Evolutionary conservation across 352 stramenopile genomes (phyloP), one percentile per base, ranked within the genome.

Genomic region (Bremia lactucae): DNA sequence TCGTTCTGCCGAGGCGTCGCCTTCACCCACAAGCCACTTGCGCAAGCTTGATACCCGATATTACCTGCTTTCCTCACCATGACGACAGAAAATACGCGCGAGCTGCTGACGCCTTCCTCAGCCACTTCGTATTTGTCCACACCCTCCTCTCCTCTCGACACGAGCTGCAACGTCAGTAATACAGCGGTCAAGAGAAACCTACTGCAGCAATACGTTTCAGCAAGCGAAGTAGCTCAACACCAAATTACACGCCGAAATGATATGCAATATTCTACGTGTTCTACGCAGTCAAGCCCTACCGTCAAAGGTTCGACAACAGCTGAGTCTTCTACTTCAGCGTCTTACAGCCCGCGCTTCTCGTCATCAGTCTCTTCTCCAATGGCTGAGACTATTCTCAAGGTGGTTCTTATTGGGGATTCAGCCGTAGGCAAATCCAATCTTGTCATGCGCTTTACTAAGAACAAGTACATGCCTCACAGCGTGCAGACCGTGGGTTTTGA

Each of bases 371-470:
- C 42, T 13, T 58, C 47, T 8, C 39, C 42, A 2, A 48, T 46
- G 31, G 52, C 45, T 23, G 56, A 86, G 41, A 78, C 69, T 37
- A 84, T 84, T 38, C 63, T 94, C 29, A 94, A 94, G 51, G 77
- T 94, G 21, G 77, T 94, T 47, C 72, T 92, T 24, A 93, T 93
- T 31, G 82, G 82, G 31, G 76, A 94, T 59, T 93, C 82, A 28
- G 70, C 74, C 42, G 82, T 94, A 8, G 82, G 82, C 47, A 94
- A 94, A 48, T 88, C 76, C 21, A 91, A 91, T 43, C 70, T 94
- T 36, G 72, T 94, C 31, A 65, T 83, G 65, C 76, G 79, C 39
- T 93, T 94, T 45, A 87, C 80, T 41, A 92, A 94, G 66, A 91
- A 89, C 65, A 85, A 84, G 54, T 93, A 84, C 59, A 66, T 83